These are phyloP conservation scores for Fagopyrum homotropicum DNA, from an alignment of 148 eudicot genomes.

Conservation along the genomic window DNA sequence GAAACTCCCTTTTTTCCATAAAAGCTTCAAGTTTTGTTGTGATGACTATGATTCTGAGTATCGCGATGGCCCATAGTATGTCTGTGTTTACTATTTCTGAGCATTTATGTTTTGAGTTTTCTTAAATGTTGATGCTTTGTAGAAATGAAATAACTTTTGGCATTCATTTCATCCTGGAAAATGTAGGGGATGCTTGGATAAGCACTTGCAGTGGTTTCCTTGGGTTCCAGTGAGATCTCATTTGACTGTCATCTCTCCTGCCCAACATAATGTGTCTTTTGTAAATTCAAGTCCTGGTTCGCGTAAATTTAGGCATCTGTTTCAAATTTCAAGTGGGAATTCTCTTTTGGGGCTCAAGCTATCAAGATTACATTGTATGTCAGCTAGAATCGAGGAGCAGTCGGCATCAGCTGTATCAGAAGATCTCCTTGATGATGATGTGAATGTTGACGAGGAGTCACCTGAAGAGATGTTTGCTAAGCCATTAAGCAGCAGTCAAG, in stretches of 20 bases:
- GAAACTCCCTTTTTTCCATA: neutral
- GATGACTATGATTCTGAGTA: neutral
- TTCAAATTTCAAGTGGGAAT: slow-evolving; percentile 21
- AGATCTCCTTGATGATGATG: slow-evolving; percentile 23
- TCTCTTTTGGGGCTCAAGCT: slow-evolving; percentile 12
- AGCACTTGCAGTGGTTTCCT: slow-evolving; percentile 22
- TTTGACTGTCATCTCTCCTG: slow-evolving; percentile 13
- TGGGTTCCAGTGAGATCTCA: slow-evolving; percentile 16
- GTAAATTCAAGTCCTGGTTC: slow-evolving; percentile 15
- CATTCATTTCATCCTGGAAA: neutral
- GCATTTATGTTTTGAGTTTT: neutral
- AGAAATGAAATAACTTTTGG: neutral
- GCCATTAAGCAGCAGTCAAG: slow-evolving; percentile 48
- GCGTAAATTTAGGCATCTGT: slow-evolving; percentile 18
- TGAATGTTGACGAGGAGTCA: slow-evolving; percentile 17
- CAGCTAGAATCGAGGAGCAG: slow-evolving; percentile 41
- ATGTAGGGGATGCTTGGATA: slow-evolving; percentile 41
- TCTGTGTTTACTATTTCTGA: neutral
- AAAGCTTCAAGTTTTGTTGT: too few species aligned
- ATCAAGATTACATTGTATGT: slow-evolving; percentile 29
- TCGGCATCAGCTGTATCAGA: slow-evolving; percentile 35
- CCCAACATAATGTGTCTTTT: slow-evolving; percentile 26
- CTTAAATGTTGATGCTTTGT: too few species aligned
- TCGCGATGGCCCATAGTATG: neutral
- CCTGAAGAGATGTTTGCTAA: slow-evolving; percentile 28